phyloP scores from a whole-genome alignment of 352 stramenopile genomes.

The Pythium scleroteichum region DNA sequence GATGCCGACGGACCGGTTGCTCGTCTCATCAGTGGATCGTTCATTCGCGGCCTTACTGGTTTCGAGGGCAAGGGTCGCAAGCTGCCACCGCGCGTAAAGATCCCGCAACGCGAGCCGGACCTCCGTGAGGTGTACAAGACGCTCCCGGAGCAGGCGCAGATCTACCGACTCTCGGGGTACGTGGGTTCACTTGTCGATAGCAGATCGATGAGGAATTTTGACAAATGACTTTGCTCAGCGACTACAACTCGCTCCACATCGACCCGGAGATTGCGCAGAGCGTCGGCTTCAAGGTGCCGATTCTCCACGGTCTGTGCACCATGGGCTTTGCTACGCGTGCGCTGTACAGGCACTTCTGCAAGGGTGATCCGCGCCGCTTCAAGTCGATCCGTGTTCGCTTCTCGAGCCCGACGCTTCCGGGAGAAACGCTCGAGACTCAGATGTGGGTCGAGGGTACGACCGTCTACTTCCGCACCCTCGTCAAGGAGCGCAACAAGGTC shows the following conservation, averaged over 20 bases:
- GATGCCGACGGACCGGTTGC: constrained; percentile 64
- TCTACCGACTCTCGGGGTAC: constrained; percentile 93
- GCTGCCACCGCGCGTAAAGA: constrained; percentile 67
- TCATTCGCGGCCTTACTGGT: constrained; percentile 76
- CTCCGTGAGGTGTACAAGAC: constrained; percentile 66
- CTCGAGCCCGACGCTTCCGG: constrained; percentile 83
- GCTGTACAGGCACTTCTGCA: constrained; percentile 81
- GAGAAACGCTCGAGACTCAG: constrained; percentile 83
- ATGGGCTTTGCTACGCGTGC: constrained; percentile 85
- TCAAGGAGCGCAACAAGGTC: constrained; percentile 72
- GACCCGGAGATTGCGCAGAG: constrained; percentile 82
- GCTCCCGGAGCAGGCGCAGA: constrained; percentile 72
- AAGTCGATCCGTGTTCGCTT: constrained; percentile 89
- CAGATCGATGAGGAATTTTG: background rate
- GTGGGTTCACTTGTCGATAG: constrained; percentile 8
- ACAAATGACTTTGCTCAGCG: constrained; percentile 31
- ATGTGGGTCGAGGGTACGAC: constrained; percentile 71
- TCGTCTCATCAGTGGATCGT: constrained; percentile 78
- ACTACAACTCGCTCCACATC: constrained; percentile 96
- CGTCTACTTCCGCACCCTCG: constrained; percentile 75
- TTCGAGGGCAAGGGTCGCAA: constrained; percentile 72
- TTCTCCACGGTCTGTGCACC: constrained; percentile 94
- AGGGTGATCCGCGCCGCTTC: constrained; percentile 65
- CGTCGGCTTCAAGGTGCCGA: constrained; percentile 80
- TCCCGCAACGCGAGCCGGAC: constrained; percentile 74